Evolutionary conservation across 176 grass and related monocot genomes (phyloP).

Genomic region (Avena sativa): DNA sequence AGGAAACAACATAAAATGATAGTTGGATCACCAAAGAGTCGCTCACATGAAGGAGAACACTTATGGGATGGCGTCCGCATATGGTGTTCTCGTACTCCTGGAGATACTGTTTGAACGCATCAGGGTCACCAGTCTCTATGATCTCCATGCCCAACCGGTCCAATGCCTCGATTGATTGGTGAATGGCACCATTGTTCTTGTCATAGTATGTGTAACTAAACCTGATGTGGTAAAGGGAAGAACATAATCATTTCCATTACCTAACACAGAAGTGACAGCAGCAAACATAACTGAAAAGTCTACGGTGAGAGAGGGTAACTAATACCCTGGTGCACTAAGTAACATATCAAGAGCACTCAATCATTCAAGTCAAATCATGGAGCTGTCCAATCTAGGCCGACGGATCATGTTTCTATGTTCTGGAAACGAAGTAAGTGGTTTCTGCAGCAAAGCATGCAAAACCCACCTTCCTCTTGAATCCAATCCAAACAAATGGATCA

Average conservation of each 20-base stretch:
- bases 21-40: not conserved
- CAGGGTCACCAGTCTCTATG: slow-evolving; percentile 84
- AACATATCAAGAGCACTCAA: not conserved
- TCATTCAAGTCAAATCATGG: not conserved
- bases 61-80: slow-evolving; percentile 93
- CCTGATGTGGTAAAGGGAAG: slow-evolving; percentile 48
- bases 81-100: slow-evolving; percentile 83
- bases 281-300: slow-evolving; percentile 8
- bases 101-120: slow-evolving; percentile 76
- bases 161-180: slow-evolving; percentile 92
- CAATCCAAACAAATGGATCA: not conserved
- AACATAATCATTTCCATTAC: slow-evolving; percentile 34
- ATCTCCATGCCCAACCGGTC: slow-evolving; percentile 94
- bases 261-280: not conserved
- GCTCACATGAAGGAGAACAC: slow-evolving; percentile 89
- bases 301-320: not conserved
- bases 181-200: slow-evolving; percentile 74
- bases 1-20: not conserved
- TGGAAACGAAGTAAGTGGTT: not conserved
- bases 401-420: not conserved
- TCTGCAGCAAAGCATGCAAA: not conserved
- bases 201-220: slow-evolving; percentile 96
- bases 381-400: not conserved
- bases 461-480: not conserved
- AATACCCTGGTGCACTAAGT: not conserved